Percentiles rank a stretch among this genome's conserved stretches.
Conservation (phyloP, 148 eudicot species). For the Drosera capensis region DNA sequence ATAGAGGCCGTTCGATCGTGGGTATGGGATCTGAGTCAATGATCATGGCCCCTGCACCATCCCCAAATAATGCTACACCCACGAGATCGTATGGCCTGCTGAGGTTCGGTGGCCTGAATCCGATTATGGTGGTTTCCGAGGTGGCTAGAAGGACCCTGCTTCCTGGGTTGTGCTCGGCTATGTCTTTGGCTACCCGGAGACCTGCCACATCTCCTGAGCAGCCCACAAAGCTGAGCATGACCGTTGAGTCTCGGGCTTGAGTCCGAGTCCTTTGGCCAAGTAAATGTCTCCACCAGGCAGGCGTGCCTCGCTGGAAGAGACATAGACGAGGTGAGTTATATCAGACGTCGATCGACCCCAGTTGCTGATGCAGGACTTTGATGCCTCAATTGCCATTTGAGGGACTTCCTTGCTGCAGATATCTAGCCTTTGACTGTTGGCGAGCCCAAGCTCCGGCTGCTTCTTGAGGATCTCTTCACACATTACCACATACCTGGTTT, state of each 20-base stretch:
- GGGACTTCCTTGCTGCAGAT: conserved; percentile 92
- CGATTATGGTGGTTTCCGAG: conserved; percentile 81
- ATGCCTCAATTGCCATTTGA: conserved; percentile 88
- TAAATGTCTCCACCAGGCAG: conserved; percentile 81
- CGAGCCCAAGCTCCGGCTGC: conserved; percentile 80
- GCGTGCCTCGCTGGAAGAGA: conserved; percentile 90
- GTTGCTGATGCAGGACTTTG: conserved; percentile 49
- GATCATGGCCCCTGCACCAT: conserved; percentile 89
- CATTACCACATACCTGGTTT: conserved; percentile 95
- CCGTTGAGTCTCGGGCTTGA: conserved; percentile 55
- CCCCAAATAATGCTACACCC: conserved; percentile 92
- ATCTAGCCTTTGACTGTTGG: conserved; percentile 86
- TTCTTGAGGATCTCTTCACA: conserved; percentile 73
- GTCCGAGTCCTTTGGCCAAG: conserved; percentile 77
- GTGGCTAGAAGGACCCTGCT: conserved; percentile 75
- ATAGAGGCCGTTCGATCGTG: conserved; percentile 40
- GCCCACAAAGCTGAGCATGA: conserved; percentile 76
- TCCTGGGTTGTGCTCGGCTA: conserved; percentile 95
- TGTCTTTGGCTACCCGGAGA: conserved; percentile 76
- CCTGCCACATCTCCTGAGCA: conserved; percentile 97
- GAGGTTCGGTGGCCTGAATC: conserved; percentile 71
- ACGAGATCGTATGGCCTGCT: conserved; percentile 76
- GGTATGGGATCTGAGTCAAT: conserved; percentile 45
- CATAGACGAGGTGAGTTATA: conserved; percentile 90
- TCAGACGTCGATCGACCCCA: conserved; percentile 69